Percentiles rank a stretch among this genome's conserved stretches.
These are phyloP conservation scores for Daldinia sp. DNA, from an alignment of 2,329 filamentous ascomycete genomes.

Conservation along the genomic window DNA sequence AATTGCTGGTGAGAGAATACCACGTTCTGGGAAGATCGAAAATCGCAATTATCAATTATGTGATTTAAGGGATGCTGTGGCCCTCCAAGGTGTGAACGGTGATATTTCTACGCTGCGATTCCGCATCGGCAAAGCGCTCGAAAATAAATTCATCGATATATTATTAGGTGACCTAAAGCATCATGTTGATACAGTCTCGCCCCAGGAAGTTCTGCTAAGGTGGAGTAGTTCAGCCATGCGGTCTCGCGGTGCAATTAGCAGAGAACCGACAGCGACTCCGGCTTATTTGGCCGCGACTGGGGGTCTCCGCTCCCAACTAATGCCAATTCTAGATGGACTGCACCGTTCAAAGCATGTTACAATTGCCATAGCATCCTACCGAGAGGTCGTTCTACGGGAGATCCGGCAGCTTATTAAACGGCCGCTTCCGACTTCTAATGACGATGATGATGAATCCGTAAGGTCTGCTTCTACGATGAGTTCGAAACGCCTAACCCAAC, in stretches of 20 bases:
- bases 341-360: slow-evolving; percentile 81
- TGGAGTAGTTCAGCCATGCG: slow-evolving; percentile 84
- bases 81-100: slow-evolving; percentile 79
- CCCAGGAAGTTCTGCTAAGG: slow-evolving; percentile 77
- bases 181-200: slow-evolving; percentile 79
- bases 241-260: slow-evolving; percentile 70
- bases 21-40: slow-evolving; percentile 39
- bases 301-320: slow-evolving; percentile 73
- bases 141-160: slow-evolving; percentile 78
- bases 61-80: slow-evolving; percentile 79
- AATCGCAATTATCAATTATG: slow-evolving; percentile 55
- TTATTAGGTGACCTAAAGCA: slow-evolving; percentile 80
- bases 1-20: slow-evolving; percentile 74
- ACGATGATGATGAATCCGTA: slow-evolving; percentile 92
- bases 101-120: slow-evolving; percentile 80
- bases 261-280: slow-evolving; percentile 75
- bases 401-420: slow-evolving; percentile 84
- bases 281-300: slow-evolving; percentile 80
- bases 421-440: slow-evolving; percentile 88
- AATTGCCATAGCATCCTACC: slow-evolving; percentile 82
- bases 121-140: slow-evolving; percentile 87
- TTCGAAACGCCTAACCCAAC: slow-evolving; percentile 74
- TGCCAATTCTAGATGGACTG: slow-evolving; percentile 78
- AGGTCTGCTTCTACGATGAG: slow-evolving; percentile 82
- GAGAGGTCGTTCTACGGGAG: slow-evolving; percentile 84